A percentile compares a stretch with the other conserved stretches of the same genome.
phyloP scores from a whole-genome alignment of 495 filamentous ascomycete genomes.

The Daldinia concentrica region DNA sequence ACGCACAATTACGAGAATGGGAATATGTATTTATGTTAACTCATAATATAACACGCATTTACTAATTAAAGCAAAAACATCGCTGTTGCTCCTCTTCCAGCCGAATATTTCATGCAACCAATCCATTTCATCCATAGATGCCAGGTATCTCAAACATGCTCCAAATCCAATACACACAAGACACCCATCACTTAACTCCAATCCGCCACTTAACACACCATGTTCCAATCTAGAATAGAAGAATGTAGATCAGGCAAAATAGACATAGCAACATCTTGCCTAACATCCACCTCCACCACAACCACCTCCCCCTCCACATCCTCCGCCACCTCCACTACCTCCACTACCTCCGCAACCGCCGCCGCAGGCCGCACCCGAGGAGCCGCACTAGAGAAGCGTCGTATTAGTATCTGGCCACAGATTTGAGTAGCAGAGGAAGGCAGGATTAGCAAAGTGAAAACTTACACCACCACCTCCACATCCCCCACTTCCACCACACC shows the following conservation, averaged over 20 bases:
- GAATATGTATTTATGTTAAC: no score
- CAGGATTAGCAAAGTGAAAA: conserved; percentile 35
- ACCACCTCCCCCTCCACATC: conserved; percentile 38
- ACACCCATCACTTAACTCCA: not conserved
- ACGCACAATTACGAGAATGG: no score
- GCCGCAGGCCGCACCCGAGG: conserved; percentile 47
- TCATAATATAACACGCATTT: no score
- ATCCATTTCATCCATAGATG: no score
- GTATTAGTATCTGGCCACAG: conserved; percentile 31
- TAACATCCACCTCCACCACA: not conserved
- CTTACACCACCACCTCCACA: conserved; percentile 53
- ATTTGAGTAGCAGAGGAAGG: not conserved
- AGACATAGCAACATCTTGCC: not conserved
- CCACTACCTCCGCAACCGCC: conserved; percentile 51
- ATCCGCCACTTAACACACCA: not conserved
- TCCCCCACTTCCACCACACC: conserved; percentile 40
- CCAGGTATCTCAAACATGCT: no score
- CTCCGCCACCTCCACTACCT: conserved; percentile 45
- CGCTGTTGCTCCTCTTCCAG: no score
- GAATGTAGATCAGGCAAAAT: not conserved
- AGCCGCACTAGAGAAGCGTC: conserved; percentile 37
- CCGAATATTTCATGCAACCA: no score
- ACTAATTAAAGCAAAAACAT: no score
- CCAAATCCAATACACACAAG: not conserved
- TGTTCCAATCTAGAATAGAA: not conserved